phyloP scores from a whole-genome alignment of 768 basidiomycete species.

The Boletus sensibilis region DNA sequence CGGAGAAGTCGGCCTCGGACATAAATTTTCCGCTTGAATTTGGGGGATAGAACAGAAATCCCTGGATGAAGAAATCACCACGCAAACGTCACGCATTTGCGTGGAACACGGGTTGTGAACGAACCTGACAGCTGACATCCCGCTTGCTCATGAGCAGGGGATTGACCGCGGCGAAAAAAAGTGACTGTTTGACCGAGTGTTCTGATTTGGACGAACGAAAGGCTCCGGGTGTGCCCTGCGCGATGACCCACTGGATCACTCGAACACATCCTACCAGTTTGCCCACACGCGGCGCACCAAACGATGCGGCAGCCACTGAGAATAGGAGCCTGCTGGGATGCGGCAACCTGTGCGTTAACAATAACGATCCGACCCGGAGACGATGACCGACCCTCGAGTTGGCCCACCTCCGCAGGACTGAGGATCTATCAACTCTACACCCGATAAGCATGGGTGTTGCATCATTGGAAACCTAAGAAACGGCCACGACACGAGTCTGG shows the following conservation, averaged over 20 bases:
- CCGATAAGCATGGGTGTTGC: not conserved
- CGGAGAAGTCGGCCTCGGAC: not conserved
- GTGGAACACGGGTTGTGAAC: not conserved
- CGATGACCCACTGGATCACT: not conserved
- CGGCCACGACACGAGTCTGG: not conserved
- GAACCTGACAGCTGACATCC: not conserved
- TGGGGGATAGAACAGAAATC: not conserved
- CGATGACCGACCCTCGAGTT: not conserved
- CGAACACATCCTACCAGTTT: not conserved
- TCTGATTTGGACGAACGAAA: not conserved
- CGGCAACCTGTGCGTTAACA: not conserved
- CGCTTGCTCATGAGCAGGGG: not conserved
- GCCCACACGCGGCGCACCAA: not conserved
- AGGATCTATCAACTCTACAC: not conserved
- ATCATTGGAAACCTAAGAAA: not conserved
- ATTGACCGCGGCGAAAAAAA: not conserved
- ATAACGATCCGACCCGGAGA: not conserved
- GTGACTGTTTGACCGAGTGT: not conserved
- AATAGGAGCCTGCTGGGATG: not conserved
- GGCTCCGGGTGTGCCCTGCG: not conserved
- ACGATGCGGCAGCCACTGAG: not conserved
- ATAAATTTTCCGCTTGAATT: not conserved
- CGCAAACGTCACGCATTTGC: slow-evolving; percentile 4
- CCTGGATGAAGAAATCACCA: slow-evolving; percentile 3
- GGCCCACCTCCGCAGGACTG: not conserved